Conservation (phyloP, 176 grass and related monocot species). For the Poa annua region DNA sequence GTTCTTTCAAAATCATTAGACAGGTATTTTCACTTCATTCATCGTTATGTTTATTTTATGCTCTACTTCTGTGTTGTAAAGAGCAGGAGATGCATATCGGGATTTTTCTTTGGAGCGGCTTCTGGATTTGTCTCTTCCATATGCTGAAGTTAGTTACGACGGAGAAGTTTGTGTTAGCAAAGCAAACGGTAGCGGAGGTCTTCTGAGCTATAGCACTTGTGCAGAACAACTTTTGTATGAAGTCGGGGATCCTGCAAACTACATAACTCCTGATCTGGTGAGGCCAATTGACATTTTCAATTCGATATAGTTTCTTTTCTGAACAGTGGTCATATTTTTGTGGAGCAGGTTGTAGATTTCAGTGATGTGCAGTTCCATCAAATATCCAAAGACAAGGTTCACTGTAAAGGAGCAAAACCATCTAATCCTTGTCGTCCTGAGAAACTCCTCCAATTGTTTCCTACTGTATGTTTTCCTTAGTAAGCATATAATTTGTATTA, state of each 20-base stretch:
- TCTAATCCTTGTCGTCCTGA: constrained; percentile 60
- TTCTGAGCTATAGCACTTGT: constrained; percentile 71
- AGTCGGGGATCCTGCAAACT: constrained; percentile 80
- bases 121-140: constrained; percentile 87
- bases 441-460: constrained; percentile 77
- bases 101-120: constrained; percentile 82
- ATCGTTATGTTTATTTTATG: constrained; percentile 31
- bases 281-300: constrained; percentile 40
- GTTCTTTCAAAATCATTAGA: constrained; percentile 46
- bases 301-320: constrained; percentile 23
- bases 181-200: constrained; percentile 74
- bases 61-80: constrained; percentile 42
- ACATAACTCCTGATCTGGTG: constrained; percentile 97
- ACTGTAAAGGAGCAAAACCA: constrained; percentile 72
- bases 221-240: constrained; percentile 95
- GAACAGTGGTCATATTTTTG: constrained; percentile 43
- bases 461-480: constrained; percentile 68
- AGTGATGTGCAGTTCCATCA: constrained; percentile 62
- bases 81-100: constrained; percentile 78
- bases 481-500: constrained; percentile 29
- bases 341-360: constrained; percentile 81
- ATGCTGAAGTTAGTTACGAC: constrained; percentile 75
- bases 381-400: constrained; percentile 75
- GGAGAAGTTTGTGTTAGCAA: constrained; percentile 85
- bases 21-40: not conserved